Conservation (phyloP, 2,329 filamentous ascomycete species). For the Monosporascus ibericus region DNA sequence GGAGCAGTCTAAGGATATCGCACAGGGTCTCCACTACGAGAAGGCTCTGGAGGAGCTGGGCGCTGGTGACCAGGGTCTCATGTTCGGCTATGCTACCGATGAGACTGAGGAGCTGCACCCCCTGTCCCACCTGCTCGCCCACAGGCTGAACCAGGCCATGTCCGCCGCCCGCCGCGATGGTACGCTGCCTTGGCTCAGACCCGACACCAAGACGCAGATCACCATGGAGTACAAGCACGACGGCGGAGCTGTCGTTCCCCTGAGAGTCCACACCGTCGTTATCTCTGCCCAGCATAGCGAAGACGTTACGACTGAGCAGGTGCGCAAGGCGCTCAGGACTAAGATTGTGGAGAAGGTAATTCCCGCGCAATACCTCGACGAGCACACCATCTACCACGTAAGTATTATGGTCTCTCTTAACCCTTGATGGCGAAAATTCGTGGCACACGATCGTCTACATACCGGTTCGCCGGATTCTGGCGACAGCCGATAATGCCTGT, state of each 20-base stretch:
- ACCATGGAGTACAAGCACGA: conserved; percentile 99
- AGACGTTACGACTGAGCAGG: conserved; percentile 81
- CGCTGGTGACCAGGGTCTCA: conserved; percentile 99
- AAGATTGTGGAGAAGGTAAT: conserved; percentile 97
- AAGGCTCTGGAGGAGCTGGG: conserved; percentile 95
- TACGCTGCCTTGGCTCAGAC: conserved; percentile 85
- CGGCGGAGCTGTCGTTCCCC: conserved; percentile 83
- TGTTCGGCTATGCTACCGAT: conserved; percentile 99
- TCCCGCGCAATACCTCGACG: conserved; percentile 84
- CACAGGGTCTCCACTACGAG: conserved; percentile 97
- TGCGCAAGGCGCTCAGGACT: conserved; percentile 91
- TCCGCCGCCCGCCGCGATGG: conserved; percentile 81
- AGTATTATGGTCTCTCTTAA: conserved; percentile 28
- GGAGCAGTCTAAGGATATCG: conserved; percentile 98
- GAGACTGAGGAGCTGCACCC: conserved; percentile 97
- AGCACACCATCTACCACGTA: conserved; percentile 92
- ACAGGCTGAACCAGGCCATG: conserved; percentile 97
- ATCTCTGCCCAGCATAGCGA: conserved; percentile 91
- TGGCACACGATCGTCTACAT: not conserved
- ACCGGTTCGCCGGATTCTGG: not conserved
- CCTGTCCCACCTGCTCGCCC: conserved; percentile 85
- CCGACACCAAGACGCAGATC: conserved; percentile 99
- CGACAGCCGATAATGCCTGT: not conserved
- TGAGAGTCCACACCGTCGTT: conserved; percentile 93
- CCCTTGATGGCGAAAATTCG: not conserved